Base-by-base conservation (phyloP, 768 basidiomycete genomes). In the Tylopilus sp. region DNA sequence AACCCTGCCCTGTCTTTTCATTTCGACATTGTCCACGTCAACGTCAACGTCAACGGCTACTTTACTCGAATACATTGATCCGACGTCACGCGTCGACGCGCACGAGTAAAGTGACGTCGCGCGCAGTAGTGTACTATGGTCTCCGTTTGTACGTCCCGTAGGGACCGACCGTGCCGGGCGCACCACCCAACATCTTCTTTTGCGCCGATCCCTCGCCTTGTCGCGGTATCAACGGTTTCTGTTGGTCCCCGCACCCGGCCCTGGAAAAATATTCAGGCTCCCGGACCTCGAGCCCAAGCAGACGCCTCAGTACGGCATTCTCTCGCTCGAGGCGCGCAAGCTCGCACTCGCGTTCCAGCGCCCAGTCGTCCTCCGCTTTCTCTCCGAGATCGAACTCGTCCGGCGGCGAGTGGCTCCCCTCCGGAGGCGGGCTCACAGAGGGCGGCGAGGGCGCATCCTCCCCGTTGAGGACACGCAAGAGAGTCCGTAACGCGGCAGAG, bases 341-440 rank as follows among this genome's bases (percentile, higher is more conserved):
- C 72, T 99, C 96, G 63, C 85, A 86, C 67, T 98, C 97, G 55
- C 95, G 78, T 63, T 94, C 91, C 56, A 99, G 69, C 1, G 90
- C 85, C 75, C 85, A 81, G 55, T 96, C 91, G 1, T 71, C 70
- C 3, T 90, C 90, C 30, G 67, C 72, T 29, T 72, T 71, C 37
- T 63, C 60, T 3, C 54, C 62, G 21, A 72, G 70, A n/a, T 59
- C 68, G 49, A 57, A 26, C 19, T 53, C 53, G 12, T 48, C 53
- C 40, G 36, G 14, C 2, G 17, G 11, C 1, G 55, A 36, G 21
- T 44, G 43, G 19, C 48, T 49, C 28, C 26, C 48, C 31, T 56
- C 54, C 28, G 57, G 29, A n/a, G 33, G 31, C 29, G 44, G 43
- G 28, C 29, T 54, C 25, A 47, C 26, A 13, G 43, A 28, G 16